Base-by-base conservation (phyloP, 139 green algal genomes). In the Tetradesmus obliquus region DNA sequence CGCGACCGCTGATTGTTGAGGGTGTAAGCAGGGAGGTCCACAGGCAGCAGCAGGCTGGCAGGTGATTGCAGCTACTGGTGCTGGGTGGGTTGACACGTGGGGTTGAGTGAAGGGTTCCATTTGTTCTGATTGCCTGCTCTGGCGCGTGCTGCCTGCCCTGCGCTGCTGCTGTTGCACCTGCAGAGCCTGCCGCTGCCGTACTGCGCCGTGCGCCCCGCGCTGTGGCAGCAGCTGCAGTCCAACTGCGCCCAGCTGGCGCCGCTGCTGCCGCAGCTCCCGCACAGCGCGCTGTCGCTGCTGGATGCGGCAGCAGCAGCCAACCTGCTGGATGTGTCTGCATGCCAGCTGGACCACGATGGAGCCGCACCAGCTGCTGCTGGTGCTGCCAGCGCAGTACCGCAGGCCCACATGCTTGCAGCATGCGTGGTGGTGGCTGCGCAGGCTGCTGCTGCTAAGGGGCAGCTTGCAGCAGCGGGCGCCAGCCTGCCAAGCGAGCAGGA, bases 161-260 rank as follows among this genome's bases (percentile, higher is more conserved):
- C 81, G n/a, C 55, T 87, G 54, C 54, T 87, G 19, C 24, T 72
- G 53, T 9, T 87, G 79, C 55, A 55, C 4, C 7, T 53, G 84
- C 84, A 88, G 84, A 79, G 3, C 8, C 84, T 88, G n/a, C 84
- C 84, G 10, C n/a, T 55, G 57, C 84, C 53, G 6, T 88, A 88
- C 57, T 57, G 84, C 19, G 22, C 71, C 32, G 57, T 20, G 3
- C 84, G 60, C 2, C 76, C 55, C 15, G 76, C 24, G 54, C 71
- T 87, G 55, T 91, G 88, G 88, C 76, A 87, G 79, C 76, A 86
- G 57, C 55, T 91, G 60, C 88, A 91, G 76, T 51, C 54, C 15
- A 51, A 22, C 2, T 76, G 76, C 32, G n/a, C n/a, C 32, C 22
- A 54, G 22, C 79, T 91, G 12, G 62, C 84, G 55, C 55, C 88